Conservation (phyloP, 768 basidiomycete species). For the Serpula lacrymans region DNA sequence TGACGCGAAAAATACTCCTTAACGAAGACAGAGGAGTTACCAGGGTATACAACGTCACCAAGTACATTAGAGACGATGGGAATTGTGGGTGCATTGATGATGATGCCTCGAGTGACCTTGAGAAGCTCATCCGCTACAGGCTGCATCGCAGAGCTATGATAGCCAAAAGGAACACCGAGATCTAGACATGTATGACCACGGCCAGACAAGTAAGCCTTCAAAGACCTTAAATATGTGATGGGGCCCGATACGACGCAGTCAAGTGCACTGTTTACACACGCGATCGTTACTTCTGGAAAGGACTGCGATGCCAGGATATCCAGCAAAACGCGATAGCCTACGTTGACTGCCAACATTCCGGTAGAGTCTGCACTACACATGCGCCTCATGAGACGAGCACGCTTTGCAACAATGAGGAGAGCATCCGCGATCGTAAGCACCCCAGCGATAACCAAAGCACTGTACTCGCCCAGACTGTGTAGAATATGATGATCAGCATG, state of each 20-base stretch:
- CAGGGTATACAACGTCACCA: conserved; percentile 50
- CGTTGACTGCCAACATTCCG: conserved; percentile 61
- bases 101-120: conserved; percentile 32
- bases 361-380: conserved; percentile 43
- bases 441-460: conserved; percentile 61
- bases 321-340: conserved; percentile 31
- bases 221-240: conserved; percentile 34
- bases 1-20: conserved; percentile 56
- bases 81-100: conserved; percentile 46
- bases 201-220: conserved; percentile 41
- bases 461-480: conserved; percentile 73
- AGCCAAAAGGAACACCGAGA: conserved; percentile 58
- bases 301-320: conserved; percentile 30
- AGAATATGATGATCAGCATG: background rate
- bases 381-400: conserved; percentile 53
- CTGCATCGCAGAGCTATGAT: conserved; percentile 64
- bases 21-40: conserved; percentile 46
- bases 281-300: conserved; percentile 42
- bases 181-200: conserved; percentile 37
- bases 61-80: conserved; percentile 62
- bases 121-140: conserved; percentile 51
- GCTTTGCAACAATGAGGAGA: conserved; percentile 51
- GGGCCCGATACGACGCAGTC: conserved; percentile 63
- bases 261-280: conserved; percentile 59
- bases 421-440: conserved; percentile 57